These are phyloP conservation scores for Solanum verrucosum DNA, from an alignment of 257 asterid genomes.

Conservation along the genomic window DNA sequence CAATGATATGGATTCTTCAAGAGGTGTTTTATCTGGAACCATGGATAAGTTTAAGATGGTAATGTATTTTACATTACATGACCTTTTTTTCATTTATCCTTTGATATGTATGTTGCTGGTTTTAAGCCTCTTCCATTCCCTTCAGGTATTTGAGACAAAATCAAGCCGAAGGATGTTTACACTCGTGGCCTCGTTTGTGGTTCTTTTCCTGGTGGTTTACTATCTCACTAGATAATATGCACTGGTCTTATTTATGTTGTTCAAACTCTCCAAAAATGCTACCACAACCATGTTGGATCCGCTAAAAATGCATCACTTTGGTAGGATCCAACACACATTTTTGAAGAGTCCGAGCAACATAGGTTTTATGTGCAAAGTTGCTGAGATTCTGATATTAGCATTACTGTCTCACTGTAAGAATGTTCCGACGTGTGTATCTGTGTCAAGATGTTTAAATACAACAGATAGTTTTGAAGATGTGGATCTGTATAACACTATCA, in stretches of 20 bases:
- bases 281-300: not conserved
- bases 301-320: not conserved
- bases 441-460: not conserved
- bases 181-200: constrained; percentile 83
- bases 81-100: not conserved
- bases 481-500: not conserved
- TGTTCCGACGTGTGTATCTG: not conserved
- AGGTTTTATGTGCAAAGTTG: not conserved
- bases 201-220: constrained; percentile 65
- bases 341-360: not conserved
- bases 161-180: constrained; percentile 78
- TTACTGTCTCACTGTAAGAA: not conserved
- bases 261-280: not conserved
- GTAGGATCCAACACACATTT: not conserved
- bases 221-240: constrained; percentile 62
- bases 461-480: not conserved
- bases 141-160: constrained; percentile 86
- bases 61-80: constrained; percentile 1
- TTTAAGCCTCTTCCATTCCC: not conserved
- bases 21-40: constrained; percentile 88
- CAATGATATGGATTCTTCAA: constrained; percentile 90
- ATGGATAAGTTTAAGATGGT: constrained; percentile 97
- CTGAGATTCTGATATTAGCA: not conserved
- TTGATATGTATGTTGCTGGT: not conserved
- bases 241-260: not conserved